Evolutionary conservation across 306 rosid genomes (phyloP), one percentile per base, ranked within the genome.

Genomic region (Prunus campanulata): DNA sequence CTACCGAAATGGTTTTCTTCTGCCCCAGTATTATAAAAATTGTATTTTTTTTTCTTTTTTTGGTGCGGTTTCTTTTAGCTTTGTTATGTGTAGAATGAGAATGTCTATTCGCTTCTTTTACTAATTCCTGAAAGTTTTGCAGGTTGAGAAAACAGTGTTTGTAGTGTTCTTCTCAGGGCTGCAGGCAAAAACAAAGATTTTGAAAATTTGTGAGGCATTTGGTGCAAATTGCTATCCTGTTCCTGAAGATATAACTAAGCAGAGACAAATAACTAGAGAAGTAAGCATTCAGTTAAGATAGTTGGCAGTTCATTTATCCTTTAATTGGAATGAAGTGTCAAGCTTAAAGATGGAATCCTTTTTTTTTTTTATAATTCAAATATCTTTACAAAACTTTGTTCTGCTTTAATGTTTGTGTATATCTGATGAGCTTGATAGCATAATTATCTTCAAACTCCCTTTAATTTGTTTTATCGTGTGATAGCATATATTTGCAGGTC

Each of bases 141-240:
- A 96, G 99, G 89, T 92, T 68, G 99, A 96, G 81, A 93, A 96
- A 88, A 83, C 93, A 63, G 98, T 90, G 55, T 96, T 91, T 56
- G 98, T 96, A 52, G 99, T 96, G 78, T 96, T 92, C 82, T 92
- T 93, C 93, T 93, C 99, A 11, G 99, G 99, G 82, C 91, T 91
- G 78, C 99, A 93, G 79, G 99, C 96, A 72, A 91, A 93, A 85
- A 81, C 93, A 64, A 96, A 96, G 85, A 91, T 93, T 87, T 81
- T 91, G 85, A 96, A 93, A 89, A 96, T 96, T 79, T 91, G 99
- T 60, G 99, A 96, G 79, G 97, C 99, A 60, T 96, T 96, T 85
- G 98, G 97, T 29, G 99, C 99, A 50, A 89, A 89, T 80, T 96
- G 98, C 82, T 96, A 96, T 73, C 97, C 99, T 80, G 93, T 96